Conservation (phyloP, 768 basidiomycete species). For the Rhodotorula kratochvilovae region DNA sequence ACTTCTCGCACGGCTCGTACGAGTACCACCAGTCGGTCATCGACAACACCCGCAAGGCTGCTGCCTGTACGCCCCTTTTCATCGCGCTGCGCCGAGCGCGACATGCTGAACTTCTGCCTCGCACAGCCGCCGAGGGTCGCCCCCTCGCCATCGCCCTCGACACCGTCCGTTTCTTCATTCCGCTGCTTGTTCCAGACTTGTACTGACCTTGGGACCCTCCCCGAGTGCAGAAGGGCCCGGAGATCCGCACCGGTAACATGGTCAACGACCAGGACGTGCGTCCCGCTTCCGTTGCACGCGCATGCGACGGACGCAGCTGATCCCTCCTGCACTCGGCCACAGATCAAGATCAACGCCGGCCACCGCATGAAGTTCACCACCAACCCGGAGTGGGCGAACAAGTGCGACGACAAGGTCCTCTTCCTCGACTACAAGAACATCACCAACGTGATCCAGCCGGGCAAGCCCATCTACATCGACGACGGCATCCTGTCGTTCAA, state of each 20-base stretch:
- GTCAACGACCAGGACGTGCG: slow-evolving; percentile 73
- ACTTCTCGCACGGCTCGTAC: slow-evolving; percentile 98
- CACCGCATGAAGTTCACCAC: slow-evolving; percentile 90
- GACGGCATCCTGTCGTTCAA: slow-evolving; percentile 61
- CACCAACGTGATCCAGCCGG: slow-evolving; percentile 91
- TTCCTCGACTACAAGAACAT: slow-evolving; percentile 95
- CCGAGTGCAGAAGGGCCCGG: slow-evolving; percentile 81
- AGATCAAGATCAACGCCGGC: slow-evolving; percentile 80
- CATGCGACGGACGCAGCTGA: neutral
- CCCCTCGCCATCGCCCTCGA: slow-evolving; percentile 97
- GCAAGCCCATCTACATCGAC: slow-evolving; percentile 95
- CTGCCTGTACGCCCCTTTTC: slow-evolving; percentile 58
- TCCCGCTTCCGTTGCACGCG: slow-evolving; percentile 44
- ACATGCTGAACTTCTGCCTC: neutral
- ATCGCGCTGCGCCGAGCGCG: neutral
- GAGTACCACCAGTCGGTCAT: slow-evolving; percentile 99
- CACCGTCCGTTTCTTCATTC: slow-evolving; percentile 57
- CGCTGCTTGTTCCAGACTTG: neutral
- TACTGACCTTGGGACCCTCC: neutral
- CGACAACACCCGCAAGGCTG: slow-evolving; percentile 87
- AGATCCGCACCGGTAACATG: slow-evolving; percentile 96
- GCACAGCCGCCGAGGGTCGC: slow-evolving; percentile 67
- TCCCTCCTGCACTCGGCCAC: neutral
- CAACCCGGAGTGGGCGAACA: slow-evolving; percentile 71
- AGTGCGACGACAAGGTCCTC: slow-evolving; percentile 74